Evolutionary conservation across 1,139 yeast genomes (phyloP).

Genomic region (Hyphopichia pseudoburtonii): DNA sequence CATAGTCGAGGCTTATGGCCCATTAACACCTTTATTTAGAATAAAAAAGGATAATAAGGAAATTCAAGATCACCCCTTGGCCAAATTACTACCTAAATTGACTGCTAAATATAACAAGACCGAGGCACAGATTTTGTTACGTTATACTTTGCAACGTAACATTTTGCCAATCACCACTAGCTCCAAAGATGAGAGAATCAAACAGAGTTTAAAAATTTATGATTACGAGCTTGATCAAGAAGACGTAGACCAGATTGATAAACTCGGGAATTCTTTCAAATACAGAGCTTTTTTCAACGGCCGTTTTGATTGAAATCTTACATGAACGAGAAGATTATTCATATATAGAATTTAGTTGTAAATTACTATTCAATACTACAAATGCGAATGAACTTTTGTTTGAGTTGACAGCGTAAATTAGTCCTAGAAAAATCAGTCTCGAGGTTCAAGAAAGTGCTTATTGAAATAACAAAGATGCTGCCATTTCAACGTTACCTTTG

Average conservation of each 20-base stretch:
- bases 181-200: conserved; percentile 56
- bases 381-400: too few relatives aligned
- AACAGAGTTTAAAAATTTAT: conserved; percentile 53
- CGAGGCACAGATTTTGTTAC: conserved; percentile 32
- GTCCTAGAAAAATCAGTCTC: too few relatives aligned
- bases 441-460: too few relatives aligned
- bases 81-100: conserved; percentile 30
- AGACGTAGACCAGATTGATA: conserved; percentile 27
- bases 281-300: conserved; percentile 23
- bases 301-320: too few relatives aligned
- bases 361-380: too few relatives aligned
- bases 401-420: too few relatives aligned
- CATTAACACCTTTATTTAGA: conserved; percentile 26
- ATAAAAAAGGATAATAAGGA: conserved; percentile 15
- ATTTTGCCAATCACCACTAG: conserved; percentile 62
- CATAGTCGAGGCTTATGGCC: conserved; percentile 27
- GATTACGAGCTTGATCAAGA: conserved; percentile 40
- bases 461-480: conserved; percentile 73
- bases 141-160: conserved; percentile 40
- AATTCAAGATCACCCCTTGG: conserved; percentile 26
- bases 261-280: conserved; percentile 23
- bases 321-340: background rate
- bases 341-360: background rate
- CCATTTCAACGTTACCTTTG: conserved; percentile 77
- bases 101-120: conserved; percentile 30